A percentile compares a stretch with the other conserved stretches of the same genome.
Evolutionary conservation across 306 rosid genomes (phyloP).

Genomic region (Neltuma alba): DNA sequence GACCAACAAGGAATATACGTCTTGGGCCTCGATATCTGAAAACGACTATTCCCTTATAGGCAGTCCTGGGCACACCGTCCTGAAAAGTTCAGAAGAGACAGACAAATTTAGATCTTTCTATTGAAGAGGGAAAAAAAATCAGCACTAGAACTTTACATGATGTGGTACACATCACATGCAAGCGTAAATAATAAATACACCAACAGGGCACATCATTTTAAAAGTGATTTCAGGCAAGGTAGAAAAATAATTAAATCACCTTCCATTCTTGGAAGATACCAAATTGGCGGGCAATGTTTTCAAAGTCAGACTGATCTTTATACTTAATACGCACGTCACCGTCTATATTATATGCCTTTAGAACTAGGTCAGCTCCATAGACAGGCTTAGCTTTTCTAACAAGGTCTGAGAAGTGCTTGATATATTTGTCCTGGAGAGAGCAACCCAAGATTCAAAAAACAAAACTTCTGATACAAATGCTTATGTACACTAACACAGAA

Average conservation of each 20-base stretch:
- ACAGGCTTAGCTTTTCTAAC: conserved; percentile 73
- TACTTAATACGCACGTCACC: conserved; percentile 79
- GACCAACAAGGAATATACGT: conserved; percentile 77
- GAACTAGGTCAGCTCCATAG: conserved; percentile 66
- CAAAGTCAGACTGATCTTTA: conserved; percentile 67
- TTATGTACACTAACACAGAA: conserved; percentile 8
- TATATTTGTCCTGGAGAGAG: conserved; percentile 67
- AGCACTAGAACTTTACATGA: background rate
- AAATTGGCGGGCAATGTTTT: conserved; percentile 73
- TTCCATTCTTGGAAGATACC: conserved; percentile 98
- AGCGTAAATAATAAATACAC: background rate
- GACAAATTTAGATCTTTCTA: conserved; percentile 23
- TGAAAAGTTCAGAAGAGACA: conserved; percentile 39
- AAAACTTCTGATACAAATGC: conserved; percentile 14
- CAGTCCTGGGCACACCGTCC: conserved; percentile 97
- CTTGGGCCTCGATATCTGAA: conserved; percentile 68
- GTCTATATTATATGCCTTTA: conserved; percentile 68
- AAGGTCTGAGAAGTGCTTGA: conserved; percentile 59
- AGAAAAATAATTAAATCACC: conserved; percentile 52
- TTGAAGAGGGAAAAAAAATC: background rate
- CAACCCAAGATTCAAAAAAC: conserved; percentile 29
- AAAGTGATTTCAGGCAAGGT: conserved; percentile 12
- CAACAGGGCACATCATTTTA: background rate
- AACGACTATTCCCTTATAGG: conserved; percentile 91
- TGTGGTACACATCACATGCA: background rate